Evolutionary conservation across 2,329 filamentous ascomycete genomes (phyloP), one percentile per base, ranked within the genome.

Genomic region (Pezicula rhizophila): DNA sequence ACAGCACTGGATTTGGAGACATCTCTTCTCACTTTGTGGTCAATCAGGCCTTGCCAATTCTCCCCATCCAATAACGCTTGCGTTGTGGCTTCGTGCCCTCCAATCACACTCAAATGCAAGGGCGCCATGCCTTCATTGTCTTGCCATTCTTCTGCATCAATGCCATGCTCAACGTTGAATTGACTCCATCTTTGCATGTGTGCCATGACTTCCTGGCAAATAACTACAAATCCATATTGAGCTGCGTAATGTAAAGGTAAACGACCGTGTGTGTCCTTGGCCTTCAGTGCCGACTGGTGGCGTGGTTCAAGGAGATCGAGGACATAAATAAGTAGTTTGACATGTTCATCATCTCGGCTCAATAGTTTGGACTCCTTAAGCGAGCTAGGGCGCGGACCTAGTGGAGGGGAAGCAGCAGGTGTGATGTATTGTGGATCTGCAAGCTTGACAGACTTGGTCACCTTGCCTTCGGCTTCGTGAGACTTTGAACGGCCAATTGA

Each of bases 231-330:
- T 2, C 93, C 93, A 63, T 95, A 96, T 64, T 97, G 90, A 0
- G 93, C 92, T 2, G 90, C 90, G 64, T 96, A 96, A 65, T 97
- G 92, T 10, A 97, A 75, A 1, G 92, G 90, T 12, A 92, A 77
- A 4, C 92, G 85, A 2, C 89, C 91, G 52, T 92, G 87, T 0
- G 82, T 77, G 67, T 97, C 92, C 51, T 78, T 82, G 11, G 79
- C 78, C 44, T 78, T 72, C 10, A 97, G 71, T 0, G 85, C 85
- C 11, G 65, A 56, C 10, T 84, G 80, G 57, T 97, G 92, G 8
- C 78, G 71, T 0, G 78, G 74, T 10, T 73, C 78, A 7, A 99
- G 75, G 25, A 76, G 74, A 42, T 90, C 83, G 4, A 99, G 74
- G 3, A 85, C 63, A 48, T 74, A 79, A 2, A 69, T 63, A 10